Evolutionary conservation across 1,284 basidiomycete species (phyloP), one percentile per base, ranked within the genome.

Genomic region (Heterobasidion occidentale): DNA sequence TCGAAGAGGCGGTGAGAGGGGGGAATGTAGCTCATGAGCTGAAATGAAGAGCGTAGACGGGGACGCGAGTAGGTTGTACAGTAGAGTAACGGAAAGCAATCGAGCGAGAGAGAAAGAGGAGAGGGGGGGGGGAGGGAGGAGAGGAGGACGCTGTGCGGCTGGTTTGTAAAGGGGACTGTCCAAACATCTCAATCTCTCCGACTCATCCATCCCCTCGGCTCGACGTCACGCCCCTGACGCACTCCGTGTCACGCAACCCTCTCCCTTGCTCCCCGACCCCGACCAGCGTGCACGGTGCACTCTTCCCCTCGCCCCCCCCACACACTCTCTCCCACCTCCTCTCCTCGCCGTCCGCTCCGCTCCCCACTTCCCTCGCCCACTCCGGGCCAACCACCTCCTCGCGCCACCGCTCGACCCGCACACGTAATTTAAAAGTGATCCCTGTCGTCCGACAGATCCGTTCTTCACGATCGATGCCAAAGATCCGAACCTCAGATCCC

Each of bases 401-500:
- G 27, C 27, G 27, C 27, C 27, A 27, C 27, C 27, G 27, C 27
- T 6, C 27, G 27, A 27, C 42, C 17, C 14, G 42, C 42, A 17
- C 42, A 14, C 12, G 42, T 14, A 45, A 14, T 45, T 45, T 14
- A 14, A 45, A 17, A 14, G 42, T 17, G 42, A 45, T 27, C 27
- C 27, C 27, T 27, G 27, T 27, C 27, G 42, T 3, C 2, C 42
- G 42, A 14, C 42, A 45, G 42, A 14, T 45, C 14, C 14, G 42
- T 17, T 3, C 14, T 56, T 59, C 58, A 52, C 56, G 58, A 59
- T 59, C 58, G 58, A 50, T 52, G 38, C 58, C 61, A 55, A 64
- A 63, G 63, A 63, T 63, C 60, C 56, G 53, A 60, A 61, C 61
- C 56, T 3, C 44, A 64, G 64, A 65, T 65, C 58, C 52, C 38